Conservation (phyloP, 1,139 yeast genomes). For the Komagataea norvegica region DNA sequence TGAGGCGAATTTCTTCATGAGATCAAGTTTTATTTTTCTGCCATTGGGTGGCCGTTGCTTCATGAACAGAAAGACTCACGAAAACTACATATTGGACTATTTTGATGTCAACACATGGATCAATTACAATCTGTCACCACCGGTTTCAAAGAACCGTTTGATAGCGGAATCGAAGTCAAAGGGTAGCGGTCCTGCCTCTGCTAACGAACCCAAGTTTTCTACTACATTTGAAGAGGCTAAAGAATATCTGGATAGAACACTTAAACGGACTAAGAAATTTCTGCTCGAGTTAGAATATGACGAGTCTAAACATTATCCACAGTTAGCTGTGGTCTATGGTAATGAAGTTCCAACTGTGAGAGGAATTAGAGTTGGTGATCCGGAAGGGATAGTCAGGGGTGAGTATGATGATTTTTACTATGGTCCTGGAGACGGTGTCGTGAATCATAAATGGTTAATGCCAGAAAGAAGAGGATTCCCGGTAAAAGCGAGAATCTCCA, state of each 20-base stretch:
- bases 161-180: slow-evolving; percentile 8
- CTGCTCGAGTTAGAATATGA: slow-evolving; percentile 53
- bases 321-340: slow-evolving; percentile 77
- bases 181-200: background rate
- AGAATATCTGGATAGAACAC: slow-evolving; percentile 57
- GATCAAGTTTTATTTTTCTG: slow-evolving; percentile 73
- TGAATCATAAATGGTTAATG: slow-evolving; percentile 75
- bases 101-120: slow-evolving; percentile 82
- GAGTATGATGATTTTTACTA: slow-evolving; percentile 71
- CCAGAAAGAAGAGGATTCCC: slow-evolving; percentile 70
- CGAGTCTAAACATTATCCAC: slow-evolving; percentile 59
- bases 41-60: slow-evolving; percentile 75
- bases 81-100: slow-evolving; percentile 63
- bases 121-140: slow-evolving; percentile 67
- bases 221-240: slow-evolving; percentile 57
- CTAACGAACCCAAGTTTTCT: slow-evolving; percentile 17
- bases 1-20: slow-evolving; percentile 83
- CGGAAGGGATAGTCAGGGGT: slow-evolving; percentile 64
- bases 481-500: slow-evolving; percentile 62
- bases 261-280: slow-evolving; percentile 56
- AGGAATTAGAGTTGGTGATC: slow-evolving; percentile 60
- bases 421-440: slow-evolving; percentile 94
- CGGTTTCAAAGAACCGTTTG: slow-evolving; percentile 49
- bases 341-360: slow-evolving; percentile 79
- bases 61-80: slow-evolving; percentile 52